Conservation (phyloP, 352 stramenopile species). For the Elongisporangium senticosum region DNA sequence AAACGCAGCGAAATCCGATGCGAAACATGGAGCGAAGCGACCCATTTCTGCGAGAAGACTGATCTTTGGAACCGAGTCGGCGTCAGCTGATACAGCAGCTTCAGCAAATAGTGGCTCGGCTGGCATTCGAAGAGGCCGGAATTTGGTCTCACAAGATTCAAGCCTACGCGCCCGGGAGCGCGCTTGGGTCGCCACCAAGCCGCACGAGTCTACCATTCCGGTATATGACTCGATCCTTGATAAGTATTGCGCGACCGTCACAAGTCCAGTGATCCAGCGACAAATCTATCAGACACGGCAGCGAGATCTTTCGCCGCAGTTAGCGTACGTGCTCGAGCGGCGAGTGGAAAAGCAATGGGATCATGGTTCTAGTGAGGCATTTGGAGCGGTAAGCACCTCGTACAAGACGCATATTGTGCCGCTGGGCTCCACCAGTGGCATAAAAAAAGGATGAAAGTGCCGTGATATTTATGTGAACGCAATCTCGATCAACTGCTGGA, state of each 20-base stretch:
- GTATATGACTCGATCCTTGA: constrained; percentile 74
- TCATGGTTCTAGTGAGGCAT: constrained; percentile 21
- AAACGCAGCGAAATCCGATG: constrained; percentile 4
- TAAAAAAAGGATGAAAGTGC: not conserved
- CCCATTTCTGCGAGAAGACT: constrained; percentile 5
- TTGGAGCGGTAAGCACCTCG: constrained; percentile 30
- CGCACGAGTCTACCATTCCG: constrained; percentile 46
- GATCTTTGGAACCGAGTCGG: not conserved
- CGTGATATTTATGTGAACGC: constrained; percentile 6
- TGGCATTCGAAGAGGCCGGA: constrained; percentile 11
- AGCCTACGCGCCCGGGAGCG: constrained; percentile 26
- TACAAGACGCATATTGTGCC: constrained; percentile 37
- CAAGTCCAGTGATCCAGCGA: constrained; percentile 62
- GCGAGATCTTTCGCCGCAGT: constrained; percentile 57
- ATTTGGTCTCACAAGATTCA: constrained; percentile 15
- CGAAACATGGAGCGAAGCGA: constrained; percentile 1
- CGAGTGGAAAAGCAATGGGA: constrained; percentile 54
- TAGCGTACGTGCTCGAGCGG: constrained; percentile 69
- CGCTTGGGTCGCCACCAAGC: constrained; percentile 49
- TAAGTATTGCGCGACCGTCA: constrained; percentile 73
- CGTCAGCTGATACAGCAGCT: not conserved
- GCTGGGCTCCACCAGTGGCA: not conserved
- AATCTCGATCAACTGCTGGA: constrained; percentile 43
- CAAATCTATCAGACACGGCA: constrained; percentile 66
- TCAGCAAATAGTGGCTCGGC: constrained; percentile 8